Conservation (phyloP, 331 rosid genomes). For the Malus hybrid region DNA sequence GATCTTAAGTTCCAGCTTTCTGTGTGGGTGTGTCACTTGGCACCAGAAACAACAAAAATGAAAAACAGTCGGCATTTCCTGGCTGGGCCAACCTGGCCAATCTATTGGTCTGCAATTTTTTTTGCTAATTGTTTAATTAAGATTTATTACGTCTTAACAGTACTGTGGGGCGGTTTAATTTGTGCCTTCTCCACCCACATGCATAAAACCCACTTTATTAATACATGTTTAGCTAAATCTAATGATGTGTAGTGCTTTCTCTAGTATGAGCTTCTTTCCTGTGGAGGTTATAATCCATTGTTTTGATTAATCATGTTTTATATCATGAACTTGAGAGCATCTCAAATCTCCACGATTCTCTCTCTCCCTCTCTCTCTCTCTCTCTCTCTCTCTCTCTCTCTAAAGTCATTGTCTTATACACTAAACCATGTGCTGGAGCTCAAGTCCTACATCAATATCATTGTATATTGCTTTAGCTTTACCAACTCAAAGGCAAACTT, state of each 20-base stretch:
- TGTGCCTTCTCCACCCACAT: conserved; percentile 13
- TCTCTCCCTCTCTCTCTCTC: not conserved
- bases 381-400: not conserved
- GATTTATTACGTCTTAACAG: conserved; percentile 18
- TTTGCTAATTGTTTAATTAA: not conserved
- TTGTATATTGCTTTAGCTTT: not conserved
- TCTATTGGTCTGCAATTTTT: not conserved
- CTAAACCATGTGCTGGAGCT: not conserved
- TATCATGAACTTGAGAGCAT: not conserved
- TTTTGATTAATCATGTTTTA: not conserved
- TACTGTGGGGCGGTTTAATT: conserved; percentile 21
- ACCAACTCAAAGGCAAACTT: conserved; percentile 16
- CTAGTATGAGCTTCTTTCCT: not conserved
- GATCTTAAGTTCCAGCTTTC: not conserved
- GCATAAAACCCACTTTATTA: not conserved
- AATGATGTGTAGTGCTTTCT: not conserved
- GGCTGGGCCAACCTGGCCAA: conserved; percentile 39
- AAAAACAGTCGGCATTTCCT: conserved; percentile 20
- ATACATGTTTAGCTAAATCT: not conserved
- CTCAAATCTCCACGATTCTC: not conserved
- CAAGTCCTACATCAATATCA: not conserved
- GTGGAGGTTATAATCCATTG: not conserved
- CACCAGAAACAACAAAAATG: conserved; percentile 13
- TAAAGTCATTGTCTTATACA: not conserved
- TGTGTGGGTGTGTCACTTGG: conserved; percentile 28